Evolutionary conservation across 148 eudicot species (phyloP).

Genomic region (Polygonum maritimum): DNA sequence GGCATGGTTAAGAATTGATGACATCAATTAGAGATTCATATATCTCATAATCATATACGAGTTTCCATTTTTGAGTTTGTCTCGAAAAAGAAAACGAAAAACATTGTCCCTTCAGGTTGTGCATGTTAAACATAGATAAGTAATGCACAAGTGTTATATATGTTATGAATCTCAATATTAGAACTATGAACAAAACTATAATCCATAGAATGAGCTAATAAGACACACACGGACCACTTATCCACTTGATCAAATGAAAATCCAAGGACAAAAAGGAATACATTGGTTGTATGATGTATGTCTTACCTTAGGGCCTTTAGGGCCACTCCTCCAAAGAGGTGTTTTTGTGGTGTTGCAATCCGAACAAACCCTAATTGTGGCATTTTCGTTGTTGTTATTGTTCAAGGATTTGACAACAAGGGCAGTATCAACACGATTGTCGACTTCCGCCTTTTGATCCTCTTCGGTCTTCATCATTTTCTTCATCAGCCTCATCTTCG

Average conservation of each 20-base stretch:
- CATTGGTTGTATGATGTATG: background rate
- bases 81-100: no score
- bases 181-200: background rate
- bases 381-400: slow-evolving; percentile 21
- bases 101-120: background rate
- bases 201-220: background rate
- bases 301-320: slow-evolving; percentile 72
- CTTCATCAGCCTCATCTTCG: slow-evolving; percentile 52
- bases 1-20: no score
- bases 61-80: no score
- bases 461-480: slow-evolving; percentile 36
- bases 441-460: background rate
- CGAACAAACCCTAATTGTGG: slow-evolving; percentile 53
- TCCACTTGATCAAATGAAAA: background rate
- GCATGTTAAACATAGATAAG: background rate
- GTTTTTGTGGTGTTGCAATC: slow-evolving; percentile 79
- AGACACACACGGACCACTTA: background rate
- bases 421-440: slow-evolving; percentile 12
- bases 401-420: slow-evolving; percentile 12
- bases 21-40: background rate
- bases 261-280: background rate
- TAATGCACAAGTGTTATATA: background rate
- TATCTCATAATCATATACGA: no score
- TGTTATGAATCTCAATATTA: background rate
- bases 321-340: slow-evolving; percentile 88